These are phyloP conservation scores for Sequoiadendron giganteum DNA, from an alignment of 75 land plant species.

Conservation along the genomic window DNA sequence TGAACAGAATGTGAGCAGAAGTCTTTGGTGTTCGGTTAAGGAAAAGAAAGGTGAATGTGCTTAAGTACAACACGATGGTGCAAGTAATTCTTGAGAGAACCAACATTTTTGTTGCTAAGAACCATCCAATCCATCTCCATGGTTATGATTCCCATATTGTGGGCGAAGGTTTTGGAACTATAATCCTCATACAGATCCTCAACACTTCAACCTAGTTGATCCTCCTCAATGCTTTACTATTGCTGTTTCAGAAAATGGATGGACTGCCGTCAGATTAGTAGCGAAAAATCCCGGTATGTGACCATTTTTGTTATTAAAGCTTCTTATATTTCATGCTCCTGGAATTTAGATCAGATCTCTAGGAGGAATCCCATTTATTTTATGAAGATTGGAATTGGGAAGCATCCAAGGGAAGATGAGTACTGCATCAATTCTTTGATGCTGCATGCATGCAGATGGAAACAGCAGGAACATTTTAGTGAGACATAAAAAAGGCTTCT, in stretches of 20 bases:
- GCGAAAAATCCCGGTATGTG: conserved; percentile 63
- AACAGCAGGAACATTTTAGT: conserved; percentile 39
- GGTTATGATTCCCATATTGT: conserved; percentile 84
- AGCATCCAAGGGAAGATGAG: conserved; percentile 28
- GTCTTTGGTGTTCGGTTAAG: conserved; percentile 39
- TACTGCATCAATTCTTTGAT: conserved; percentile 21
- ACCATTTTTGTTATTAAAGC: background rate
- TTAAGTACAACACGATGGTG: conserved; percentile 61
- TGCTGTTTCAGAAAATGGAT: conserved; percentile 52
- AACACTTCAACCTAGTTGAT: conserved; percentile 61
- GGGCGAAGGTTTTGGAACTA: conserved; percentile 78
- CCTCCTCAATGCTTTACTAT: conserved; percentile 71
- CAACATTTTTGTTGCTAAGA: conserved; percentile 49
- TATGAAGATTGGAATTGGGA: conserved; percentile 27
- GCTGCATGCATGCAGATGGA: conserved; percentile 57
- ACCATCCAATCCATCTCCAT: conserved; percentile 90
- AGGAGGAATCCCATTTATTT: conserved; percentile 41
- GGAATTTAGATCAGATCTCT: conserved; percentile 22
- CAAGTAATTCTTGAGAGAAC: conserved; percentile 76
- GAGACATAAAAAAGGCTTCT: conserved; percentile 14
- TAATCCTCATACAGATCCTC: conserved; percentile 47
- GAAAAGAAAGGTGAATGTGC: conserved; percentile 51
- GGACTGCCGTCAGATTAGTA: conserved; percentile 68
- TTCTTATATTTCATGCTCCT: background rate
- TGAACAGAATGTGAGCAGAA: conserved; percentile 39